Base-by-base conservation (phyloP, 1,284 basidiomycete genomes). In the Cystobasidium sp. region DNA sequence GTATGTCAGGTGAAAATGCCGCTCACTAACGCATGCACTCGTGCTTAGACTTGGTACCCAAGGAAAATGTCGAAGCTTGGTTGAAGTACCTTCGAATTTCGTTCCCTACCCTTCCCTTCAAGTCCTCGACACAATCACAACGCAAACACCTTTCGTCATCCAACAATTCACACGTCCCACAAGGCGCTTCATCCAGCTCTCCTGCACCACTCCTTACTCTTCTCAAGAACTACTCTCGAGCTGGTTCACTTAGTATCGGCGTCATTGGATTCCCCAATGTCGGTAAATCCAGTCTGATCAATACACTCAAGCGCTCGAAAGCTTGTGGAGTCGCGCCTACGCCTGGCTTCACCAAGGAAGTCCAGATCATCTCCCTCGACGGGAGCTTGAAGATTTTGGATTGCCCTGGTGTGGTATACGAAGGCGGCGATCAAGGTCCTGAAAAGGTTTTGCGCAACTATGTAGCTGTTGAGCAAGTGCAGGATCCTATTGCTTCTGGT, bases 181-280 rank as follows among this genome's bases (percentile, higher is more conserved):
- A 83, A 22, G 83, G 83, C 3, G 91, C 91, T 0, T 78, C 80
- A 14, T 79, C 81, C 3, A 91, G 93, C 0, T 91, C 92, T 0
- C 88, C 86, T 14, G 84, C 85, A 4, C 85, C 86, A 0, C 85
- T 99, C 0, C 85, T 98, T 24, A 90, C 91, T 69, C 86, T 99
- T 1, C 86, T 98, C 68, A 99, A 99, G 81, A 92, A 93, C 18
- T 97, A 94, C 83, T 64, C 75, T 59, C 71, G 70, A 31, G 58
- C 63, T 16, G 79, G 44, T 63, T 78, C 77, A 72, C 86, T 95
- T 59, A 96, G 94, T 0, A 89, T 98, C 68, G 96, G 96, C 18
- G 91, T 98, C 24, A 93, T 98, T 43, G 96, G 96, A 0, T 96
- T 95, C 81, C 96, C 96, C 3, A 99, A 99, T 83, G 96, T 98